phyloP scores from a whole-genome alignment of 176 grass and related monocot species.

The Ensete ventricosum region DNA sequence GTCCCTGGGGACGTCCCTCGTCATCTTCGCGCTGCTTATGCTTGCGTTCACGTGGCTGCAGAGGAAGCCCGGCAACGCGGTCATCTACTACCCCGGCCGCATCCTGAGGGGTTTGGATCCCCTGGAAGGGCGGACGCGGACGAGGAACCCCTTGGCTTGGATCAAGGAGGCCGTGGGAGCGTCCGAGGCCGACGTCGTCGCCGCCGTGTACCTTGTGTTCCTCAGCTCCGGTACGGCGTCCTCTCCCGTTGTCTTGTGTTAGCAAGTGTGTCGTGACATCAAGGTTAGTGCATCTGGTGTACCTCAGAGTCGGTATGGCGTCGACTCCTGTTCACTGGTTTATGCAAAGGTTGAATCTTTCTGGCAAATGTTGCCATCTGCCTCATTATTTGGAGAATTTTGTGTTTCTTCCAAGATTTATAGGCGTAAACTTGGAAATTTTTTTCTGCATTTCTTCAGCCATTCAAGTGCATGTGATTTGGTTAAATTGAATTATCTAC shows the following conservation, averaged over 20 bases:
- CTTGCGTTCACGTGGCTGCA: slow-evolving; percentile 73
- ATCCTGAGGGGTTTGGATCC: slow-evolving; percentile 67
- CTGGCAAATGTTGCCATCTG: too few species aligned
- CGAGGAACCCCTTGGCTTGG: slow-evolving; percentile 58
- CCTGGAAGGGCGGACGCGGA: slow-evolving; percentile 37
- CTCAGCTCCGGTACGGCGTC: slow-evolving; percentile 51
- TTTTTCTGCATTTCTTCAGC: not conserved
- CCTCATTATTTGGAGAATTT: not conserved
- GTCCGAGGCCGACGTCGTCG: slow-evolving; percentile 55
- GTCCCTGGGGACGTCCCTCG: slow-evolving; percentile 68
- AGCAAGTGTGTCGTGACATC: not conserved
- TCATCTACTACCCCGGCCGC: slow-evolving; percentile 71
- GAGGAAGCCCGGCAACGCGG: slow-evolving; percentile 59
- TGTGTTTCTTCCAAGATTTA: not conserved
- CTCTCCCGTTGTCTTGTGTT: not conserved
- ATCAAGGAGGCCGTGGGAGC: slow-evolving; percentile 41
- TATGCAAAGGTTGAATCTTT: not conserved
- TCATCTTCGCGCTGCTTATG: slow-evolving; percentile 62
- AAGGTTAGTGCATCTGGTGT: slow-evolving; percentile 48
- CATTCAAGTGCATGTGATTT: not conserved
- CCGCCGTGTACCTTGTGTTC: slow-evolving; percentile 75
- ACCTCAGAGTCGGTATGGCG: slow-evolving; percentile 52
- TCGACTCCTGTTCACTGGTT: not conserved
- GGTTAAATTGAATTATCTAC: not conserved
- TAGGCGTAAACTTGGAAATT: not conserved